Percentiles rank a stretch among this genome's conserved stretches.
These are phyloP conservation scores for Candida krabiensis DNA, from an alignment of 805 yeast species.

Conservation along the genomic window DNA sequence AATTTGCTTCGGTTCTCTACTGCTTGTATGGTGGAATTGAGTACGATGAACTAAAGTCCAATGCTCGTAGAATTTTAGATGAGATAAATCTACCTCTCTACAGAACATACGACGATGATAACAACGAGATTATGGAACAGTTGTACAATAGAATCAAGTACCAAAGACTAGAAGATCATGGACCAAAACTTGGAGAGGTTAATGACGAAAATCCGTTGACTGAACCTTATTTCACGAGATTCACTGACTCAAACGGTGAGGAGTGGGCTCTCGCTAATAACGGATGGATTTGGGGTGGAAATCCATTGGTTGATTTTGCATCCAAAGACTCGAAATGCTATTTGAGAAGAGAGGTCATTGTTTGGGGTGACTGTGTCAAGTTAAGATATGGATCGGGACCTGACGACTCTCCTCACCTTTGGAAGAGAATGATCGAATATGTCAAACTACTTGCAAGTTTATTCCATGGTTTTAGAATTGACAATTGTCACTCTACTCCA, in stretches of 20 bases:
- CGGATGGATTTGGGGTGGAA: constrained; percentile 99
- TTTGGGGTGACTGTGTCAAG: constrained; percentile 98
- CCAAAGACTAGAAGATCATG: constrained; percentile 73
- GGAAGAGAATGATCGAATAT: constrained; percentile 86
- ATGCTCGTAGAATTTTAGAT: constrained; percentile 60
- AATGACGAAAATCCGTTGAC: constrained; percentile 60
- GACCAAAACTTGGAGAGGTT: constrained; percentile 76
- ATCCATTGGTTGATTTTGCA: constrained; percentile 93
- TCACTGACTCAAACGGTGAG: constrained; percentile 52
- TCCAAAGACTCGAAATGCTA: constrained; percentile 76
- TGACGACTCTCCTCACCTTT: constrained; percentile 82
- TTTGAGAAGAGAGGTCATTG: constrained; percentile 86
- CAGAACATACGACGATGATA: constrained; percentile 72
- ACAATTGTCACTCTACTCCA: constrained; percentile 96
- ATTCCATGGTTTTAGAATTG: constrained; percentile 89
- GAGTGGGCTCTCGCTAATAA: constrained; percentile 83
- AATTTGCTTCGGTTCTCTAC: constrained; percentile 54
- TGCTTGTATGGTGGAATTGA: constrained; percentile 33
- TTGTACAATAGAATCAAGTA: constrained; percentile 74
- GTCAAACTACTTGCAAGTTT: constrained; percentile 66
- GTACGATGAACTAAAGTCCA: constrained; percentile 34
- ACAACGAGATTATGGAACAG: constrained; percentile 62
- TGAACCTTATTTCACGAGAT: constrained; percentile 86
- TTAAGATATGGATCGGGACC: constrained; percentile 78
- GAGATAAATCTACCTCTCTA: constrained; percentile 77